Evolutionary conservation across 495 filamentous ascomycete species (phyloP).

Genomic region (Hypoxylon crocopeplum): DNA sequence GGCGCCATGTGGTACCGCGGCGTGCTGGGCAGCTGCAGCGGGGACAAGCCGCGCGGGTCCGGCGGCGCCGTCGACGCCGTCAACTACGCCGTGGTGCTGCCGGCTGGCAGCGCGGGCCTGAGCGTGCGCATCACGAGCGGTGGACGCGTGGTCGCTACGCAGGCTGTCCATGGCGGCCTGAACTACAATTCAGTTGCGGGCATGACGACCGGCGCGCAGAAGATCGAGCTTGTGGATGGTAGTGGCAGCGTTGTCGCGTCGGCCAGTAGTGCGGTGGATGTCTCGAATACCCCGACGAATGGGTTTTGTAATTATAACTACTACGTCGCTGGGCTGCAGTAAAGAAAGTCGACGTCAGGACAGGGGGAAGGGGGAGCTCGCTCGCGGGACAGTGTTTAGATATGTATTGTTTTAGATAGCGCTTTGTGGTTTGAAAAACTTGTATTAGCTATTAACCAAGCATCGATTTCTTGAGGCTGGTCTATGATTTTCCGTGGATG

Average conservation of each 20-base stretch:
- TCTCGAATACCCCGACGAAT: conserved; percentile 2
- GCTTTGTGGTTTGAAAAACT: background rate
- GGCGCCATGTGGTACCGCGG: conserved; percentile 25
- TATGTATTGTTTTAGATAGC: background rate
- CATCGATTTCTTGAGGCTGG: no score
- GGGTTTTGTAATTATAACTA: conserved; percentile 32
- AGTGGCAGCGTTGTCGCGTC: conserved; percentile 8
- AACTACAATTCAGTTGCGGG: conserved; percentile 16
- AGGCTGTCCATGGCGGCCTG: background rate
- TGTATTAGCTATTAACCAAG: no score
- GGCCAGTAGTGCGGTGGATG: conserved; percentile 11
- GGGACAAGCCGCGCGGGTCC: conserved; percentile 8
- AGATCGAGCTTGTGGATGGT: conserved; percentile 19
- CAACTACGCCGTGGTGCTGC: conserved; percentile 24
- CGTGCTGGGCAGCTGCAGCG: conserved; percentile 6
- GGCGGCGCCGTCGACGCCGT: conserved; percentile 24
- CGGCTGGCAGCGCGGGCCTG: background rate
- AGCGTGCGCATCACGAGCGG: no score
- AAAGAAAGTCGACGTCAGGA: background rate
- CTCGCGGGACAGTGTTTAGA: background rate
- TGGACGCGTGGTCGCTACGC: conserved; percentile 15
- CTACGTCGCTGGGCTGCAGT: conserved; percentile 25
- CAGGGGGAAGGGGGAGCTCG: background rate
- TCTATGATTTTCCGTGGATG: no score
- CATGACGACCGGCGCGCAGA: conserved; percentile 18